A percentile compares a stretch with the other conserved stretches of the same genome.
Evolutionary conservation across 148 eudicot genomes (phyloP).

Genomic region (Fallopia convolvulus): DNA sequence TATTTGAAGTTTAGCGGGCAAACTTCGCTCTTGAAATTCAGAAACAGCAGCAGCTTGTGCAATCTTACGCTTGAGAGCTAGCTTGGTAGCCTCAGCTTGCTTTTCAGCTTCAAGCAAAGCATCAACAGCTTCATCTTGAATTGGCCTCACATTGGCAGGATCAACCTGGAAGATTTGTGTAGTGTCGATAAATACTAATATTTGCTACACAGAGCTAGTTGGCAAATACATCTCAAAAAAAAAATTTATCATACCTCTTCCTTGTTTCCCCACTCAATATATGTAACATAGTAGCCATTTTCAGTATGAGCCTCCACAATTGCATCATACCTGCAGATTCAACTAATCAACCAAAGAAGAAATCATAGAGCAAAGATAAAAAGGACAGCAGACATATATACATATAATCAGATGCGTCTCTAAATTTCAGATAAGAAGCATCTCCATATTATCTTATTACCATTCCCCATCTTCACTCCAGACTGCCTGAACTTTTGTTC

Average conservation of each 20-base stretch:
- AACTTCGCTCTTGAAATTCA: slow-evolving; percentile 53
- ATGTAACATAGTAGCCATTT: slow-evolving; percentile 66
- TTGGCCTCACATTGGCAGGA: slow-evolving; percentile 70
- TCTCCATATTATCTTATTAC: slow-evolving; percentile 27
- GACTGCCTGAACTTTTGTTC: slow-evolving; percentile 88
- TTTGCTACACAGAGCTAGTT: neutral
- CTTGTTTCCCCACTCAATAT: slow-evolving; percentile 85
- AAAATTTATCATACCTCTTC: slow-evolving; percentile 57
- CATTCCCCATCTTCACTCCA: slow-evolving; percentile 99
- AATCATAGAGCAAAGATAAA: slow-evolving; percentile 14
- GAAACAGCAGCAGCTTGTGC: slow-evolving; percentile 65
- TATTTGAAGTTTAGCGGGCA: slow-evolving; percentile 82
- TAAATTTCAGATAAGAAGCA: slow-evolving; percentile 1
- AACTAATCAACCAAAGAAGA: slow-evolving; percentile 47
- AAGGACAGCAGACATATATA: neutral
- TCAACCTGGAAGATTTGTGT: slow-evolving; percentile 46
- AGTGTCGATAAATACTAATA: neutral
- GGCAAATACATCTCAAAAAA: neutral
- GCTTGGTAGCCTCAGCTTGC: slow-evolving; percentile 90
- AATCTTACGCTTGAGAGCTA: slow-evolving; percentile 89
- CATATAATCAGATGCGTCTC: neutral
- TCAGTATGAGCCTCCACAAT: slow-evolving; percentile 63
- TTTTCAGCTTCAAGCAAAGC: slow-evolving; percentile 75
- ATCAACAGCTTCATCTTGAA: slow-evolving; percentile 52
- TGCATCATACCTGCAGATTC: slow-evolving; percentile 81